Percentiles rank a stretch among this genome's conserved stretches.
phyloP scores from a whole-genome alignment of 441 rosid species.

The Brassica balearica region DNA sequence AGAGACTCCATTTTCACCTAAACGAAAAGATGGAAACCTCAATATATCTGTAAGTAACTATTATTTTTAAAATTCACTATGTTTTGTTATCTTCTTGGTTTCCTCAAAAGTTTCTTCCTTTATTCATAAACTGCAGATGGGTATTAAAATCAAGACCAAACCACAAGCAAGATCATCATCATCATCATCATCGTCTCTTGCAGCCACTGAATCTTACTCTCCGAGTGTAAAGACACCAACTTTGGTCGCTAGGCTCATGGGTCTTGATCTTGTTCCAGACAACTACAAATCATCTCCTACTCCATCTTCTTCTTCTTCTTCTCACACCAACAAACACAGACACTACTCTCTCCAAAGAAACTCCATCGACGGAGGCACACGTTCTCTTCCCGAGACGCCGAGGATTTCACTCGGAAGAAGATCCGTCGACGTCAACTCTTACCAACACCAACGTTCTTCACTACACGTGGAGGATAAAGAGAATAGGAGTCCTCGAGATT shows the following conservation, averaged over 20 bases:
- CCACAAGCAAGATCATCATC: slow-evolving; percentile 45
- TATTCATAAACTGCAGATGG: slow-evolving; percentile 52
- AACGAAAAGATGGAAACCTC: slow-evolving; percentile 49
- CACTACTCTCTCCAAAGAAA: slow-evolving; percentile 44
- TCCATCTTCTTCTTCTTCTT: slow-evolving; percentile 50
- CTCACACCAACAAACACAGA: slow-evolving; percentile 38
- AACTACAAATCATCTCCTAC: slow-evolving; percentile 52
- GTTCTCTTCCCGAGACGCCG: slow-evolving; percentile 88
- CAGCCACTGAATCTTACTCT: slow-evolving; percentile 48
- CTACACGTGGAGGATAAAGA: slow-evolving; percentile 62
- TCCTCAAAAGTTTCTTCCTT: slow-evolving; percentile 32
- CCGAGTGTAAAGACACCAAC: slow-evolving; percentile 83
- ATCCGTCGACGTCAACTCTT: slow-evolving; percentile 64
- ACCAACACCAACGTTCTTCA: slow-evolving; percentile 63
- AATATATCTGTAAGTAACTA: slow-evolving; percentile 56
- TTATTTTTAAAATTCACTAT: background rate
- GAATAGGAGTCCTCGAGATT: slow-evolving; percentile 59
- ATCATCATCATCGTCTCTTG: slow-evolving; percentile 21
- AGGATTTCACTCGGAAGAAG: slow-evolving; percentile 79
- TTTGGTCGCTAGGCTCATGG: slow-evolving; percentile 93
- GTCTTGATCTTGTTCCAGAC: slow-evolving; percentile 88
- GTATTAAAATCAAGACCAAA: slow-evolving; percentile 74
- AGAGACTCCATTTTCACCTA: slow-evolving; percentile 49
- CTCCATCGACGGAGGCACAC: slow-evolving; percentile 59
- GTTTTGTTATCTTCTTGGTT: slow-evolving; percentile 42